Base-by-base conservation (phyloP, 345 rosid genomes). In the Mangifera indica region DNA sequence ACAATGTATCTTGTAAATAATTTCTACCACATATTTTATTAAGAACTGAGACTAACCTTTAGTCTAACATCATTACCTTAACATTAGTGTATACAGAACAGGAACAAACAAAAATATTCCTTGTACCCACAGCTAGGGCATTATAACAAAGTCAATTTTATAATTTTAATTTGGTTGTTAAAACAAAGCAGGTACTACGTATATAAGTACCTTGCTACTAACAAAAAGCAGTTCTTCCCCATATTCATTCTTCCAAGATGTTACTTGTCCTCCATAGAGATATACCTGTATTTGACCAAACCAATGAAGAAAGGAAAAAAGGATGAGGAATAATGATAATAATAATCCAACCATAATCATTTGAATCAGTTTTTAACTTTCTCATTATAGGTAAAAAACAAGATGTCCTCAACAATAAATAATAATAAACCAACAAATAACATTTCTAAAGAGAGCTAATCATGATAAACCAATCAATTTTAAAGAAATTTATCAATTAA, bases 181-280 rank as follows among this genome's bases (percentile, higher is more conserved):
- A 26, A 66, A 13, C 29, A 44, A 37, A 24, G 10, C 26, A 21
- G 29, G 11, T 44, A 42, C 32, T 21, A 20, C 12, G 10, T 12
- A 14, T 1, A 20, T 0, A 4, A 56, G 42, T 75, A 91, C 98
- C 96, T 88, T 93, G 75, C 81, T 86, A 71, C 97, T 90, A 73
- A 92, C 71, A 71, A 90, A 87, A 77, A 94, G 95, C 78, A 94
- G 79, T 65, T 94, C 95, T 74, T 94, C 97, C 21, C 88, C 82
- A 17, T 79, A 80, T 72, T 83, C 92, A 74, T 87, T 89, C 85
- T 89, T 94, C 97, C 97, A 94, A 60, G 98, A 92, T 48, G 85
- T 85, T 40, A 94, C 97, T 45, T 93, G 97, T 48, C 83, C 93
- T 49, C 97, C 97, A 70, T 84, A 86, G 73, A 93, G 74, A 81